Evolutionary conservation across 116 monocot genomes (phyloP), one percentile per base, ranked within the genome.

Genomic region (Cymodocea nodosa): DNA sequence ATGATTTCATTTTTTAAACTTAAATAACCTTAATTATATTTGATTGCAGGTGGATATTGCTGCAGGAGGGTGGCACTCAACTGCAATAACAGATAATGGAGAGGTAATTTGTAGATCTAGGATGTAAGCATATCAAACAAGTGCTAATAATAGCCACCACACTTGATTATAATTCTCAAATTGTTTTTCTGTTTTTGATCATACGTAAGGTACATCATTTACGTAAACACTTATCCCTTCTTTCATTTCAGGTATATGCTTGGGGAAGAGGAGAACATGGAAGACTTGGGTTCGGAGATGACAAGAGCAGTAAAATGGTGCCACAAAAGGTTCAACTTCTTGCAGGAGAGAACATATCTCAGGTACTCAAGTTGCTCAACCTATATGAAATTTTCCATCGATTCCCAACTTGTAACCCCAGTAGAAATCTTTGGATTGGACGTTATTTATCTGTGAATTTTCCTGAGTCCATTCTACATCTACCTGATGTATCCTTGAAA

Each of bases 181-280:
- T 23, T 22, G 34, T 61, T 61, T 61, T 61, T 36, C 60, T 10
- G 19, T 36, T 61, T 35, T n/a, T 36, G 36, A 30, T 35, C 14
- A 30, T 34, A 15, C 35, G 16, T 20, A 57, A 57, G 19, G 20
- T 56, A 56, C 23, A 56, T 2, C 4, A 37, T 2, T 18, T 18
- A 56, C 8, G 19, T 56, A n/a, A n/a, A 23, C 24, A 14, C 57
- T 57, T 57, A 10, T 61, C 11, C 44, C 44, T 11, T 8, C 44
- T 44, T 11, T 11, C 11, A 7, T 53, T 62, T 51, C 68, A 98
- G 98, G 98, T 91, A 20, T 98, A 91, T 87, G 92, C 84, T 7
- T 98, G 91, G 98, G 98, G 98, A 65, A 91, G 98, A 82, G 98
- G 98, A 34, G 98, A 98, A 35, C 92, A 98, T 74, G 98, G 97